phyloP scores from a whole-genome alignment of 345 rosid genomes.

The Barbarea vulgaris region DNA sequence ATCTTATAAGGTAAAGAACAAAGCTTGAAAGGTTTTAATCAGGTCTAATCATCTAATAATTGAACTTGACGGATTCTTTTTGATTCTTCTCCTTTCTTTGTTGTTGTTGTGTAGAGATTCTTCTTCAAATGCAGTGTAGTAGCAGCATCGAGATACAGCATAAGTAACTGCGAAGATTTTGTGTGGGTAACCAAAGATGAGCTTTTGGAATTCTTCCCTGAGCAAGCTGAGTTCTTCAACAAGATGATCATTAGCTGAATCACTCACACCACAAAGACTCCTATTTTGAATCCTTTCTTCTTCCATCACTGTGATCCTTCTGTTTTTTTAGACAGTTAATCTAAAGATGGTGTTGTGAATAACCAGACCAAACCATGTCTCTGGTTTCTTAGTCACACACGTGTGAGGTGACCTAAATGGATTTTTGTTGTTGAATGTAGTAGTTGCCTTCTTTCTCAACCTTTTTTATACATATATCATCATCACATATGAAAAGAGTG shows the following conservation, averaged over 20 bases:
- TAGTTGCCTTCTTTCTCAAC: slow-evolving; percentile 50
- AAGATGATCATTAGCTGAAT: slow-evolving; percentile 88
- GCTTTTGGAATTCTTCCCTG: slow-evolving; percentile 78
- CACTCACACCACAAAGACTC: neutral
- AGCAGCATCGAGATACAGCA: slow-evolving; percentile 64
- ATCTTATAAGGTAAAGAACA: slow-evolving; percentile 62
- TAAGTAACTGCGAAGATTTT: slow-evolving; percentile 73
- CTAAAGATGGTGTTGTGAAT: slow-evolving; percentile 9
- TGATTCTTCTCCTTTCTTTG: neutral
- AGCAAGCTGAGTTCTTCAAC: slow-evolving; percentile 65
- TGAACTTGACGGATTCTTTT: neutral
- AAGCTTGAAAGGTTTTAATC: neutral
- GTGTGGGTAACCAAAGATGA: slow-evolving; percentile 97
- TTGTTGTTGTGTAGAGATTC: slow-evolving; percentile 60
- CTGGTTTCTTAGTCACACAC: slow-evolving; percentile 2
- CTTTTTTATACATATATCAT: slow-evolving; percentile 34
- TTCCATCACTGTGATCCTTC: neutral
- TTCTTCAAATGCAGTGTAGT: slow-evolving; percentile 93
- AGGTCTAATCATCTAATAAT: neutral
- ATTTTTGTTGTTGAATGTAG: slow-evolving; percentile 49
- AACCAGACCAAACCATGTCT: slow-evolving; percentile 26
- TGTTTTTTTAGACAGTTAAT: slow-evolving; percentile 5
- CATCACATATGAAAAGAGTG: neutral
- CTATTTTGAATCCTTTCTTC: neutral
- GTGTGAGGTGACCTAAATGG: neutral